Percentiles rank a stretch among this genome's conserved stretches.
phyloP scores from a whole-genome alignment of 2,329 filamentous ascomycete genomes.

The Penicillium polonicum region DNA sequence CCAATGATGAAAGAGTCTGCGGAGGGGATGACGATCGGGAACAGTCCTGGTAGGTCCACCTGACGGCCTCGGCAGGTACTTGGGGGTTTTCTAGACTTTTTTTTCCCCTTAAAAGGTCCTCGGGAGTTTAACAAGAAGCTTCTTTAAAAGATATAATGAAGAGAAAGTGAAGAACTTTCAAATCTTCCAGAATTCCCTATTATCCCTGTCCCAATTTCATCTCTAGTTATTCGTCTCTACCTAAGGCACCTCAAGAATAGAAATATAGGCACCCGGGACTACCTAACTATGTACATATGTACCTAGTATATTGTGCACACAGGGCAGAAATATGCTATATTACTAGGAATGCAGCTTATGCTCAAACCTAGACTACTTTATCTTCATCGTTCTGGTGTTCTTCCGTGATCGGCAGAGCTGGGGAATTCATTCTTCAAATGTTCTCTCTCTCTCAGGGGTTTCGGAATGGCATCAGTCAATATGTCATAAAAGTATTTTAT shows the following conservation, averaged over 20 bases:
- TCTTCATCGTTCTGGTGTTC: conserved; percentile 1
- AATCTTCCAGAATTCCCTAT: conserved; percentile 1
- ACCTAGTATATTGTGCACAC: neutral
- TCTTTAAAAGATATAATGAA: conserved; percentile 14
- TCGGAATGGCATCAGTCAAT: conserved; percentile 1
- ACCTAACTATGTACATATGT: neutral
- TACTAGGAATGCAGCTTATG: neutral
- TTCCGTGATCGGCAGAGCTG: conserved; percentile 7
- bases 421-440: neutral
- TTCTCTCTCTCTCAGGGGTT: conserved; percentile 10
- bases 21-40: conserved; percentile 25
- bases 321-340: neutral
- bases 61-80: conserved; percentile 30
- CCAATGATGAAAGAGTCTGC: conserved; percentile 28
- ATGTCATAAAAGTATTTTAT: neutral
- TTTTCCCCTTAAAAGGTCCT: neutral
- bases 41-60: conserved; percentile 23
- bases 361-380: neutral
- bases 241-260: neutral
- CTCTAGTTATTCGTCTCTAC: too few relatives aligned
- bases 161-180: conserved; percentile 8
- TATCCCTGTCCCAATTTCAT: neutral
- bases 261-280: neutral
- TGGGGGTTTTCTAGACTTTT: conserved; percentile 8
- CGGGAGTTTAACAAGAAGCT: conserved; percentile 8